Conservation (phyloP, 108 stramenopile genomes). For the Stephanodiscus minutulus region DNA sequence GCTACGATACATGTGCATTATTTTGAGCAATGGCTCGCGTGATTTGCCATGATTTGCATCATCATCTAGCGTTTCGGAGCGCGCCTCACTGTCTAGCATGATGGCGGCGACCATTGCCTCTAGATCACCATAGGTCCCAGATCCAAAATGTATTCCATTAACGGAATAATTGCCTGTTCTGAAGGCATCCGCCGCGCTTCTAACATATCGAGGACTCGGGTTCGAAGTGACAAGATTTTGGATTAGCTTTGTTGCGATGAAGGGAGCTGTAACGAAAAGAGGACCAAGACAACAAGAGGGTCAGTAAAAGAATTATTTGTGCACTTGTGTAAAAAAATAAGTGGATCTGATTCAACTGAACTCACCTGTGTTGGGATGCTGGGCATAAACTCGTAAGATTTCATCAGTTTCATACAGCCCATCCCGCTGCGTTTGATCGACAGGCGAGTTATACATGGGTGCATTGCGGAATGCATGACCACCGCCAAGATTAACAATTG, state of each 20-base stretch:
- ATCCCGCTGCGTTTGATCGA: constrained; percentile 30
- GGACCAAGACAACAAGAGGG: not conserved
- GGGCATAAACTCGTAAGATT: constrained; percentile 21
- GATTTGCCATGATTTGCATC: constrained; percentile 55
- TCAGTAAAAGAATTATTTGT: not conserved
- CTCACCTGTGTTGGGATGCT: constrained; percentile 47
- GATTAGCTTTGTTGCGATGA: constrained; percentile 52
- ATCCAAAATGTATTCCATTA: constrained; percentile 38
- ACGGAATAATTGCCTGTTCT: constrained; percentile 35
- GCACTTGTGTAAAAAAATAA: not conserved
- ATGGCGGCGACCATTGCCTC: constrained; percentile 60
- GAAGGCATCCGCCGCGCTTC: constrained; percentile 56
- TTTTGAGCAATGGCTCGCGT: constrained; percentile 56
- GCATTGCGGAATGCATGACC: constrained; percentile 43
- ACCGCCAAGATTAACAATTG: constrained; percentile 37
- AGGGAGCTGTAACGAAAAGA: constrained; percentile 39
- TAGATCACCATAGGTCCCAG: constrained; percentile 61
- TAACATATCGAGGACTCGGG: constrained; percentile 62
- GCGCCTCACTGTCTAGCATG: constrained; percentile 62
- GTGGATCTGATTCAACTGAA: constrained; percentile 29
- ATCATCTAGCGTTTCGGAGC: constrained; percentile 42
- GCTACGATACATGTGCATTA: constrained; percentile 30
- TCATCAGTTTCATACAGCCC: constrained; percentile 50
- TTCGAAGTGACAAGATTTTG: constrained; percentile 63
- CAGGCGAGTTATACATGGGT: constrained; percentile 25